These are phyloP conservation scores for Nicotiana knightiana DNA, from an alignment of 257 asterid species.

Conservation along the genomic window DNA sequence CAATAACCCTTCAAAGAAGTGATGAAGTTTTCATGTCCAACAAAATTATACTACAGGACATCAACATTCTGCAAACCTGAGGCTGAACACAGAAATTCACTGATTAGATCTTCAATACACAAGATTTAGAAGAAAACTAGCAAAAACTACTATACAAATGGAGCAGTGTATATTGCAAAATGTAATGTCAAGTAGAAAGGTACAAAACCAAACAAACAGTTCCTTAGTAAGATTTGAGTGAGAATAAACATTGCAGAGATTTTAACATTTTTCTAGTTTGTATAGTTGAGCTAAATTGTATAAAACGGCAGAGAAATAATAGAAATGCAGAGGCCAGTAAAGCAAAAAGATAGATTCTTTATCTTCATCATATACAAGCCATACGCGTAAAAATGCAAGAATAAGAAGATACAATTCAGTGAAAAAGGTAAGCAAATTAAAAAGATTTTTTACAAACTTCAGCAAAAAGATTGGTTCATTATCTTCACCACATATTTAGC, in stretches of 20 bases:
- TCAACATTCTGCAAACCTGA: background rate
- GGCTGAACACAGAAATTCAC: background rate
- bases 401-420: no score
- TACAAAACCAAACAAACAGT: background rate
- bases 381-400: no score
- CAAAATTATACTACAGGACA: background rate
- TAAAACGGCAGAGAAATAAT: no score
- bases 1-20: background rate
- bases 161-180: background rate
- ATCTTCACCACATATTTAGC: no score
- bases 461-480: no score
- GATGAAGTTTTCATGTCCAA: background rate
- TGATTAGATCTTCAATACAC: background rate
- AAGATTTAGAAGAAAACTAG: background rate
- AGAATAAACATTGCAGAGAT: background rate
- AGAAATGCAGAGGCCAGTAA: no score
- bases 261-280: background rate
- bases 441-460: no score
- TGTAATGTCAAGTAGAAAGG: background rate
- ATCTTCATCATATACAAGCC: no score
- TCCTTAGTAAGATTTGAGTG: background rate
- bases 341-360: no score
- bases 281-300: no score
- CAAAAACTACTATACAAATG: background rate
- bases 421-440: no score